A percentile compares a stretch with the other conserved stretches of the same genome.
phyloP scores from a whole-genome alignment of 73 alveolate genomes.

The Durusdinium trenchii region DNA sequence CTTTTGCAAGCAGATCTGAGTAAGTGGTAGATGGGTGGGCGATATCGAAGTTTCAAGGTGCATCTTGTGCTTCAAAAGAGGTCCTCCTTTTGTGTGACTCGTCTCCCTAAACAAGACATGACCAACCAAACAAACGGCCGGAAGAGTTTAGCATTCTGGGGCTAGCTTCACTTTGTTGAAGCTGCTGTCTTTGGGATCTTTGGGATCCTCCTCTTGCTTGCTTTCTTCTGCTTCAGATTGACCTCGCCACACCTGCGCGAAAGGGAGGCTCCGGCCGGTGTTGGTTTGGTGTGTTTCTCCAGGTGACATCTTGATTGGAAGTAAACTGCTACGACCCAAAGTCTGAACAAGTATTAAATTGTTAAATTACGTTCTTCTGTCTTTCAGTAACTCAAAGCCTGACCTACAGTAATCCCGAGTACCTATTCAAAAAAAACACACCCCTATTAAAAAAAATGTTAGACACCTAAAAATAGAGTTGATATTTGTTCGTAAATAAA shows the following conservation, averaged over 20 bases:
- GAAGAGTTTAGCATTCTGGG: background rate
- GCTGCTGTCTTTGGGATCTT: slow-evolving; percentile 2
- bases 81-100: background rate
- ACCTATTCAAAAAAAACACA: no score
- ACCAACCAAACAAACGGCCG: background rate
- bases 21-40: background rate
- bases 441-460: no score
- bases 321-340: no score
- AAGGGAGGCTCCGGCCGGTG: background rate
- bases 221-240: background rate
- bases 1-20: no score
- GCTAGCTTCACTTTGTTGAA: slow-evolving; percentile 42
- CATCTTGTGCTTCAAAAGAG: background rate
- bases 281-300: background rate
- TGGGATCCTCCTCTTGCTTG: background rate
- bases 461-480: no score
- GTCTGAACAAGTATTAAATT: no score
- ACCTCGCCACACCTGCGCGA: background rate
- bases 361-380: no score
- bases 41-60: background rate
- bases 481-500: no score
- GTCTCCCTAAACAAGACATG: background rate
- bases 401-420: no score
- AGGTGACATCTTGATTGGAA: no score
- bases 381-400: no score